phyloP scores from a whole-genome alignment of 768 basidiomycete genomes.

The Xerocomellus intermedius region DNA sequence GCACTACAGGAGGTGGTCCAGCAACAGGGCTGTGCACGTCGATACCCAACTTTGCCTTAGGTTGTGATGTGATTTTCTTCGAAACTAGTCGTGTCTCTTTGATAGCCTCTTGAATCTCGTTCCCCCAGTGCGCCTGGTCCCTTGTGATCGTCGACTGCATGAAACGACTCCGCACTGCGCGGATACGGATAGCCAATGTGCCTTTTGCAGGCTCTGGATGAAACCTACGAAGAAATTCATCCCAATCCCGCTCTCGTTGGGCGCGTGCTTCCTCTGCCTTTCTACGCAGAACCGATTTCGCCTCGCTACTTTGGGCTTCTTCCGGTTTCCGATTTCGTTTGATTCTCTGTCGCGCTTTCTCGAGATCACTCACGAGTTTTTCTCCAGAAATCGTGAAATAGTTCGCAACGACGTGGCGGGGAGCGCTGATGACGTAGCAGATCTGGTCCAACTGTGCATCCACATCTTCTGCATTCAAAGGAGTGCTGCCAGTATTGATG shows the following conservation, averaged over 20 bases:
- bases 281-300: conserved; percentile 52
- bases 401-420: conserved; percentile 43
- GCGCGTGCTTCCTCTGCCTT: conserved; percentile 63
- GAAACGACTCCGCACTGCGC: conserved; percentile 54
- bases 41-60: conserved; percentile 15
- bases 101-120: conserved; percentile 54
- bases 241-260: conserved; percentile 68
- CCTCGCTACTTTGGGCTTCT: conserved; percentile 40
- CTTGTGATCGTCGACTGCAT: conserved; percentile 54
- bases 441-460: conserved; percentile 44
- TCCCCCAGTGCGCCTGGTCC: conserved; percentile 60
- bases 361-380: conserved; percentile 42
- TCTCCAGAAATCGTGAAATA: conserved; percentile 44
- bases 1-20: conserved; percentile 39
- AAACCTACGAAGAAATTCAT: conserved; percentile 48
- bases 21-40: conserved; percentile 2
- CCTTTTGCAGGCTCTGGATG: conserved; percentile 54
- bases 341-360: conserved; percentile 40
- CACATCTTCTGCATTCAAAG: conserved; percentile 48
- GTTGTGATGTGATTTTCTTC: conserved; percentile 42
- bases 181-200: conserved; percentile 49
- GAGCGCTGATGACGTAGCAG: conserved; percentile 55
- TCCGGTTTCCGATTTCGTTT: conserved; percentile 30
- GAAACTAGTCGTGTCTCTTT: conserved; percentile 52
- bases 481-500: conserved; percentile 39